Evolutionary conservation across 2,329 filamentous ascomycete genomes (phyloP).

Genomic region (Exutisphaerella laricina): DNA sequence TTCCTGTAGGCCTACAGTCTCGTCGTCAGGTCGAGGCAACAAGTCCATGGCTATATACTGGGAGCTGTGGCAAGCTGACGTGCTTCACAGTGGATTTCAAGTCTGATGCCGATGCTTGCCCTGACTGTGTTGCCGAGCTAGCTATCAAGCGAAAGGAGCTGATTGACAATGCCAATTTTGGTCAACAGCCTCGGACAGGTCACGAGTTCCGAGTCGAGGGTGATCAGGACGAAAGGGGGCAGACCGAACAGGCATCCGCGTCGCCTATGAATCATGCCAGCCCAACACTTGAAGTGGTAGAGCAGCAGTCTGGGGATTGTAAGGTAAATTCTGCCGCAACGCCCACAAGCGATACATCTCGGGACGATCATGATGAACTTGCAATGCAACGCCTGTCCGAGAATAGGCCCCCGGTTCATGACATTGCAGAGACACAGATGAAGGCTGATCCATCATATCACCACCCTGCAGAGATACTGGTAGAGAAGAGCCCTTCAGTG

Average conservation of each 20-base stretch:
- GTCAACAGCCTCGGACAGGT: not conserved
- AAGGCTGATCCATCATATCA: no score
- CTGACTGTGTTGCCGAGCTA: conserved; percentile 31
- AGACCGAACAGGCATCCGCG: not conserved
- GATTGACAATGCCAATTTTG: not conserved
- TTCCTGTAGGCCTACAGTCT: conserved; percentile 24
- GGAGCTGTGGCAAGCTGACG: conserved; percentile 5
- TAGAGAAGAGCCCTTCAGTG: no score
- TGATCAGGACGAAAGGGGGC: not conserved
- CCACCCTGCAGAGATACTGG: no score
- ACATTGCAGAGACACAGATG: no score
- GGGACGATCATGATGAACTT: no score
- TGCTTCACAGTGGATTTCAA: conserved; percentile 15
- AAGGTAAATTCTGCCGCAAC: no score
- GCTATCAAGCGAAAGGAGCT: conserved; percentile 24
- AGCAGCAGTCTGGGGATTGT: no score
- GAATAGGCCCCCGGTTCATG: no score
- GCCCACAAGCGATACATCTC: no score
- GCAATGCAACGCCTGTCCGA: no score
- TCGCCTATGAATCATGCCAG: not conserved
- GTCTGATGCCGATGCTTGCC: conserved; percentile 24
- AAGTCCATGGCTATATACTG: conserved; percentile 26
- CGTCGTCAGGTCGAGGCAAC: conserved; percentile 28
- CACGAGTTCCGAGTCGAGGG: not conserved
- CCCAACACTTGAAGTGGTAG: not conserved